Evolutionary conservation across 2,329 filamentous ascomycete species (phyloP).

Genomic region (Fusarium temperatum): DNA sequence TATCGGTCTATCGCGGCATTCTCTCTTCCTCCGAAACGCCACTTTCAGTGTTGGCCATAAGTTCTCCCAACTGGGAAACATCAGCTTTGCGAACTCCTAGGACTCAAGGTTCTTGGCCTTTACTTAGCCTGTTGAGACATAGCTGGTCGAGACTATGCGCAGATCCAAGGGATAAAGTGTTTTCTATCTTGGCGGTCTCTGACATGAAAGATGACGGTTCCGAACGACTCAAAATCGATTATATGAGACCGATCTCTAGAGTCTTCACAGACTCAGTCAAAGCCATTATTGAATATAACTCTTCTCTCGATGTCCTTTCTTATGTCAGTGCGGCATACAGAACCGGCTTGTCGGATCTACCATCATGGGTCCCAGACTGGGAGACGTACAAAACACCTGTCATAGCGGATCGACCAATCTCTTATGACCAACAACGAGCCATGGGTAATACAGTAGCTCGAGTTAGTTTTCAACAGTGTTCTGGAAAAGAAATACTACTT

Average conservation of each 20-base stretch:
- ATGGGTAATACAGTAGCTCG: background rate
- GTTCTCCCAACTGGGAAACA: background rate
- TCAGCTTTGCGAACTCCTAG: background rate
- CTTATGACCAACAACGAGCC: background rate
- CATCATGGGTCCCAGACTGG: background rate
- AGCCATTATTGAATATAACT: background rate
- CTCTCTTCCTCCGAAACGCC: background rate
- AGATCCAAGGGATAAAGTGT: background rate
- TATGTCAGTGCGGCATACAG: background rate
- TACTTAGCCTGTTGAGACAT: background rate
- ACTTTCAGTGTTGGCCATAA: background rate
- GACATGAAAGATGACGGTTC: background rate
- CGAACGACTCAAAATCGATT: background rate
- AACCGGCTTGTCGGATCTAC: background rate
- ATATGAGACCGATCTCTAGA: background rate
- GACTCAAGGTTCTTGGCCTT: background rate
- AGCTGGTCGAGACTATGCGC: background rate
- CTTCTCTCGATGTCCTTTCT: background rate
- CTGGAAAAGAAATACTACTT: background rate
- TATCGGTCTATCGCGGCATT: background rate
- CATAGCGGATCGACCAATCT: background rate
- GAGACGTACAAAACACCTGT: background rate
- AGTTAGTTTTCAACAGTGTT: rapidly evolving
- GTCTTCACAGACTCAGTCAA: background rate
- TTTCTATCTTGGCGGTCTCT: background rate